A percentile compares a stretch with the other conserved stretches of the same genome.
Evolutionary conservation across 1,139 yeast species (phyloP).

Genomic region (Yamadazyma diddensiae): DNA sequence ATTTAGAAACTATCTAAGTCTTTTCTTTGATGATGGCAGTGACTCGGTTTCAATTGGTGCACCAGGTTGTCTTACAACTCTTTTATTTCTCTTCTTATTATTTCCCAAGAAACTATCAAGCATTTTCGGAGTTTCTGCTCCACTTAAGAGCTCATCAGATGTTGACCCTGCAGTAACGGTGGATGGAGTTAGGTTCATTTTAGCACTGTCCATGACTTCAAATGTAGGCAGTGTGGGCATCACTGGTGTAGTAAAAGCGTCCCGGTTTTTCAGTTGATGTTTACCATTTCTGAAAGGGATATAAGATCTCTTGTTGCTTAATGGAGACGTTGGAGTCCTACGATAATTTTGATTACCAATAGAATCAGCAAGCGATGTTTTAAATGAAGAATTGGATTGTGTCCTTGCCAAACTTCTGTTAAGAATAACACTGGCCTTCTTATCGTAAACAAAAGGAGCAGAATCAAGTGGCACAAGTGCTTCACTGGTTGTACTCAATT

Average conservation of each 20-base stretch:
- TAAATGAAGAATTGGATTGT: constrained; percentile 73
- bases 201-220: constrained; percentile 12
- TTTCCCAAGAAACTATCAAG: constrained; percentile 29
- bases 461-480: constrained; percentile 56
- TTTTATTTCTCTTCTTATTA: constrained; percentile 24
- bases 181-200: constrained; percentile 3
- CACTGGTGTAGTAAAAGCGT: constrained; percentile 22
- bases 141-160: constrained; percentile 1
- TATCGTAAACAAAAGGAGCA: constrained; percentile 77
- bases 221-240: constrained; percentile 22
- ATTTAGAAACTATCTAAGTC: constrained; percentile 4
- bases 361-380: constrained; percentile 67
- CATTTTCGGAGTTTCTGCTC: constrained; percentile 15
- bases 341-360: constrained; percentile 30
- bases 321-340: constrained; percentile 12
- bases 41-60: constrained; percentile 2
- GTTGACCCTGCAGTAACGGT: constrained; percentile 1
- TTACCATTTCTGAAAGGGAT: constrained; percentile 44
- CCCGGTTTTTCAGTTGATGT: constrained; percentile 18
- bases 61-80: constrained; percentile 11
- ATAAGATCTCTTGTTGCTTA: constrained; percentile 33
- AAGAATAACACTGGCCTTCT: constrained; percentile 71
- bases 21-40: constrained; percentile 5
- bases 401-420: constrained; percentile 75
- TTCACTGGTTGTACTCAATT: constrained; percentile 30